phyloP scores from a whole-genome alignment of 306 rosid species.

The Glycine soja region DNA sequence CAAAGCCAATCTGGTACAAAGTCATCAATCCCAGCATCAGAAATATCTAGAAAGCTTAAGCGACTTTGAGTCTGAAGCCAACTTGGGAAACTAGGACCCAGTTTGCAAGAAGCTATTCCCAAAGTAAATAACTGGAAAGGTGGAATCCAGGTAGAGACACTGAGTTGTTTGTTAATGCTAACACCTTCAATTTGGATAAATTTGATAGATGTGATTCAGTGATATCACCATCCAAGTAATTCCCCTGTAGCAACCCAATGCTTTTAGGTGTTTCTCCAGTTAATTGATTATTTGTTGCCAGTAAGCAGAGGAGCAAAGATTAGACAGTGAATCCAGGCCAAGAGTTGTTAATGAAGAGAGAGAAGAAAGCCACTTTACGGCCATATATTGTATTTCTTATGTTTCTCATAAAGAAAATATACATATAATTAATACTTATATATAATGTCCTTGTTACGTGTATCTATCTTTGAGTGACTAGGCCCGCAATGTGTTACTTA shows the following conservation, averaged over 20 bases:
- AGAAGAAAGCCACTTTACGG: constrained; percentile 10
- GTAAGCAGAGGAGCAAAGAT: too few relatives aligned
- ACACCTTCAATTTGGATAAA: rapidly evolving
- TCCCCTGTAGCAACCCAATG: neutral
- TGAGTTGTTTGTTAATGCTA: neutral
- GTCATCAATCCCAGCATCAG: constrained; percentile 1
- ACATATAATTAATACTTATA: neutral
- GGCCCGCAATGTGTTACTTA: too few relatives aligned
- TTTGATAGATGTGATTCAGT: constrained; percentile 14
- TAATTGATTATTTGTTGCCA: neutral
- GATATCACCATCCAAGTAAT: neutral
- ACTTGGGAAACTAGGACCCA: constrained; percentile 36
- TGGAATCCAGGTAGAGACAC: constrained; percentile 23
- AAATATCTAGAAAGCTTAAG: rapidly evolving
- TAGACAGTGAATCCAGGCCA: neutral
- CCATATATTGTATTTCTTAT: too few relatives aligned
- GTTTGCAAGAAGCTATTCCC: constrained; percentile 16
- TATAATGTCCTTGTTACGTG: neutral
- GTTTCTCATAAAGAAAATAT: constrained; percentile 7
- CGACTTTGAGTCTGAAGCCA: neutral
- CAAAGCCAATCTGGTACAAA: constrained; percentile 34
- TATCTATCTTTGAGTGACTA: too few relatives aligned
- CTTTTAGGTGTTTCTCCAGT: neutral
- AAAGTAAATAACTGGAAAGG: neutral
- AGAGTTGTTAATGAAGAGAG: constrained; percentile 18